A percentile compares a stretch with the other conserved stretches of the same genome.
Evolutionary conservation across 2,329 filamentous ascomycete species (phyloP).

Genomic region (Colletotrichum endophyticum): DNA sequence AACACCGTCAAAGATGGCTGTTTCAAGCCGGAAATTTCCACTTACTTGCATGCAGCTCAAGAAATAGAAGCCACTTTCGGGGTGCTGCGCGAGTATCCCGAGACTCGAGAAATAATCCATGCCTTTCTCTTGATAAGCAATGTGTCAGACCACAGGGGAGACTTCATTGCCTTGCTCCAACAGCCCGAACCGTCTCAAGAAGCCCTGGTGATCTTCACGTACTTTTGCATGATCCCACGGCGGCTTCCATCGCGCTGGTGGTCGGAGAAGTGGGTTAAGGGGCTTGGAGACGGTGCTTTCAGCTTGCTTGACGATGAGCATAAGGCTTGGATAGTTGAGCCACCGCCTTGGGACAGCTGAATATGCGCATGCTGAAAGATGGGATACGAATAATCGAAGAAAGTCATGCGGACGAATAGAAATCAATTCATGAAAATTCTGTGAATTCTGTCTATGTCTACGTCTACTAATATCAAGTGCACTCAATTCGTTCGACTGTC

Average conservation of each 20-base stretch:
- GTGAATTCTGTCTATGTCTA: background rate
- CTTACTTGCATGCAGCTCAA: background rate
- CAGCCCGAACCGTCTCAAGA: constrained; percentile 22
- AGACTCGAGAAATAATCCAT: constrained; percentile 35
- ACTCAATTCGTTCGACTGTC: background rate
- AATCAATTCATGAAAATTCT: background rate
- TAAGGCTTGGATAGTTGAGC: constrained; percentile 31
- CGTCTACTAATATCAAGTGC: background rate
- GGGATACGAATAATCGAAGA: background rate
- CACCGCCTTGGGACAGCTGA: constrained; percentile 26
- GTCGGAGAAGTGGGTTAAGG: constrained; percentile 36
- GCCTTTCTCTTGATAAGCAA: constrained; percentile 42
- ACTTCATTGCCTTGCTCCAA: constrained; percentile 38
- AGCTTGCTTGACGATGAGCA: constrained; percentile 37
- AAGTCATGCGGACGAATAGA: background rate
- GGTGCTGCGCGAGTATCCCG: background rate
- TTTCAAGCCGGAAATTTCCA: background rate
- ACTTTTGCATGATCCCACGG: constrained; percentile 34
- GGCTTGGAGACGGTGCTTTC: constrained; percentile 33
- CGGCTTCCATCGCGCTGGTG: constrained; percentile 36
- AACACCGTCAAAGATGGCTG: background rate
- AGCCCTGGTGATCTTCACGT: constrained; percentile 36
- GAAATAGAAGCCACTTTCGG: background rate
- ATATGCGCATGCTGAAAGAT: background rate
- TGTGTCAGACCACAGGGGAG: constrained; percentile 28